A percentile compares a stretch with the other conserved stretches of the same genome.
Conservation (phyloP, 2,329 filamentous ascomycete species). For the Fusarium sp. region DNA sequence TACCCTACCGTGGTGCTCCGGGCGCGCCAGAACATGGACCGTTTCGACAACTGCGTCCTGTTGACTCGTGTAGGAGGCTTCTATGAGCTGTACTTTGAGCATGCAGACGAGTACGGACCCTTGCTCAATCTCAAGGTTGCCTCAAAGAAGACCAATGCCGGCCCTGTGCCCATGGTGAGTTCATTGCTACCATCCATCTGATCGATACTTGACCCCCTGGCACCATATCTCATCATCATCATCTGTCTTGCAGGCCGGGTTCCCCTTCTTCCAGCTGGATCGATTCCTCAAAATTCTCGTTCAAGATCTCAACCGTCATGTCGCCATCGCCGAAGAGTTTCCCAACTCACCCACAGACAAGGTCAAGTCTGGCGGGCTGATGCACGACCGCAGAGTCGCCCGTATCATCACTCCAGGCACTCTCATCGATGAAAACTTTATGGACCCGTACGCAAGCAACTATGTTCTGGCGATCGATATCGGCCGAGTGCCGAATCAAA, state of each 20-base stretch:
- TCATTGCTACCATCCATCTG: slow-evolving; percentile 14
- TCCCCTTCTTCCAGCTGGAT: slow-evolving; percentile 93
- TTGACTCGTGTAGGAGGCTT: slow-evolving; percentile 94
- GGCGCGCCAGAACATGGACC: slow-evolving; percentile 88
- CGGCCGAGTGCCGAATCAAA: slow-evolving; percentile 26
- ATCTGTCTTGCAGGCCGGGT: slow-evolving; percentile 75
- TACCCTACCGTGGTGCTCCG: slow-evolving; percentile 94
- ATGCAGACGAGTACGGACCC: slow-evolving; percentile 89
- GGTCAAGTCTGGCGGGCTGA: slow-evolving; percentile 79
- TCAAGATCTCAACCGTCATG: slow-evolving; percentile 88
- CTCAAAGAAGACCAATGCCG: slow-evolving; percentile 81
- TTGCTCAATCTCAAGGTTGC: slow-evolving; percentile 89
- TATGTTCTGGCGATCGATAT: slow-evolving; percentile 87
- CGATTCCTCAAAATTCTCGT: slow-evolving; percentile 93
- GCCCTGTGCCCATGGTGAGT: slow-evolving; percentile 85
- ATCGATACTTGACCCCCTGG: slow-evolving; percentile 8
- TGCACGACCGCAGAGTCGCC: slow-evolving; percentile 87
- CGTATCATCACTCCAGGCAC: slow-evolving; percentile 95
- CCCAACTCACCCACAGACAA: slow-evolving; percentile 77
- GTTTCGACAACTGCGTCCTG: slow-evolving; percentile 90
- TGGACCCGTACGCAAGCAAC: slow-evolving; percentile 94
- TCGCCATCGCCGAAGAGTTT: slow-evolving; percentile 95
- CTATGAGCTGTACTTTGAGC: slow-evolving; percentile 97
- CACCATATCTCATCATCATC: slow-evolving; percentile 31
- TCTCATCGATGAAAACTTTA: slow-evolving; percentile 96